These are phyloP conservation scores for Agrostemma githago DNA, from an alignment of 148 eudicot genomes.

Conservation along the genomic window DNA sequence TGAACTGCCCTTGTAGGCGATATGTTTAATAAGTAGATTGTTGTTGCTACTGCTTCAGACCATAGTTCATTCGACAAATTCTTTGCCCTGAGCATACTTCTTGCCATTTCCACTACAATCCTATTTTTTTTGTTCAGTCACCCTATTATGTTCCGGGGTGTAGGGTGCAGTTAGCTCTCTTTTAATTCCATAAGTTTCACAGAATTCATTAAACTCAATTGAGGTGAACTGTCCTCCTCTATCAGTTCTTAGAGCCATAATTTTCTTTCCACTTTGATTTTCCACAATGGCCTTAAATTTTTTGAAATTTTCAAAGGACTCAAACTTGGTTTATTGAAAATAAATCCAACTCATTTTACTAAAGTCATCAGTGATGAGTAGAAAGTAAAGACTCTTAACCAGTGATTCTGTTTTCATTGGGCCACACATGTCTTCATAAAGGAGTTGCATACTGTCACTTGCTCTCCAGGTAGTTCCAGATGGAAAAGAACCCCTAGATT, in stretches of 20 bases:
- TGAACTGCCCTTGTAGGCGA: background rate
- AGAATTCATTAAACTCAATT: background rate
- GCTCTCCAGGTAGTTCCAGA: too few species aligned
- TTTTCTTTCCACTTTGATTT: background rate
- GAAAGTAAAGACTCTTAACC: too few species aligned
- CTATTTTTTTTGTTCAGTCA: background rate
- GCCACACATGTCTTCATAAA: too few species aligned
- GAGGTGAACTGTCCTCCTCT: background rate
- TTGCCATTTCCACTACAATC: background rate
- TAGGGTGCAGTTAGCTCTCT: background rate
- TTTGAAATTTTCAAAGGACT: background rate
- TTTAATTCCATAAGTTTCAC: background rate
- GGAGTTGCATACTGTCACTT: too few species aligned
- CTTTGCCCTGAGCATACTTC: background rate
- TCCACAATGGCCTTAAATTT: background rate
- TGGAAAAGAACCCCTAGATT: too few species aligned
- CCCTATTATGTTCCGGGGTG: background rate
- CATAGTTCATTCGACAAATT: background rate
- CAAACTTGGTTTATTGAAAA: too few species aligned
- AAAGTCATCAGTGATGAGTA: too few species aligned
- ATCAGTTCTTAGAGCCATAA: background rate
- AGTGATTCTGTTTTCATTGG: too few species aligned
- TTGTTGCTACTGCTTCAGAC: too few species aligned
- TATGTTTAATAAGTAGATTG: too few species aligned
- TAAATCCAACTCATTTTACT: too few species aligned